Conservation (phyloP, 2,329 filamentous ascomycete genomes). For the Microsporum canis region DNA sequence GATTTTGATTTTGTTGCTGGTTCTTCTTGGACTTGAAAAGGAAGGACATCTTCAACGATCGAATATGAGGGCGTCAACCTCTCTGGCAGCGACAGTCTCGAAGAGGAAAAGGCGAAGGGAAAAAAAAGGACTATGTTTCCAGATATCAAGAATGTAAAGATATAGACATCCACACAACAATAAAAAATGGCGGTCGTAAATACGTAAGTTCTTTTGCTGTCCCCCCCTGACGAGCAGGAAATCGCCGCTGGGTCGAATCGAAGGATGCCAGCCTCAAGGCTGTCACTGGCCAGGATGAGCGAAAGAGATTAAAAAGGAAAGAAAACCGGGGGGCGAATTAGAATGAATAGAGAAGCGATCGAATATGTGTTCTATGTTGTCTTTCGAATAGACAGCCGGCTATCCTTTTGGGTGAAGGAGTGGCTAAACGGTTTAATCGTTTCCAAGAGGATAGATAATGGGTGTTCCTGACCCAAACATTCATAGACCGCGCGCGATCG, state of each 20-base stretch:
- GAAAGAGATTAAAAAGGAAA: background rate
- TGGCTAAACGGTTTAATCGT: background rate
- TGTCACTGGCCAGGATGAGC: background rate
- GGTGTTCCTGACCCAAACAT: slow-evolving; percentile 3
- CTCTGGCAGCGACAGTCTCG: background rate
- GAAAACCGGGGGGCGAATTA: background rate
- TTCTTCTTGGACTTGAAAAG: slow-evolving; percentile 74
- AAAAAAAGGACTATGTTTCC: background rate
- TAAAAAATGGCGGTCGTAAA: background rate
- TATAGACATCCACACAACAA: slow-evolving; percentile 2
- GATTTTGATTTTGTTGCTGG: slow-evolving; percentile 30
- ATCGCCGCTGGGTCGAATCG: background rate
- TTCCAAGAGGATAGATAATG: background rate
- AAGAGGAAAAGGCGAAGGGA: background rate
- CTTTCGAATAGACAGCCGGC: background rate
- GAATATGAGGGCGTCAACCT: background rate
- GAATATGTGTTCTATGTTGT: background rate
- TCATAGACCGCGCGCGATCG: slow-evolving; percentile 1
- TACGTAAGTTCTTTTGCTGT: background rate
- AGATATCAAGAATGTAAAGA: background rate
- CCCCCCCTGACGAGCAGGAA: background rate
- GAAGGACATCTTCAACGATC: slow-evolving; percentile 54
- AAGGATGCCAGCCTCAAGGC: background rate
- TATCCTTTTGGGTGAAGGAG: background rate
- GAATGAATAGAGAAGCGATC: background rate